Conservation (phyloP, 2,329 filamentous ascomycete species). For the Chaetomiaceae sp. region DNA sequence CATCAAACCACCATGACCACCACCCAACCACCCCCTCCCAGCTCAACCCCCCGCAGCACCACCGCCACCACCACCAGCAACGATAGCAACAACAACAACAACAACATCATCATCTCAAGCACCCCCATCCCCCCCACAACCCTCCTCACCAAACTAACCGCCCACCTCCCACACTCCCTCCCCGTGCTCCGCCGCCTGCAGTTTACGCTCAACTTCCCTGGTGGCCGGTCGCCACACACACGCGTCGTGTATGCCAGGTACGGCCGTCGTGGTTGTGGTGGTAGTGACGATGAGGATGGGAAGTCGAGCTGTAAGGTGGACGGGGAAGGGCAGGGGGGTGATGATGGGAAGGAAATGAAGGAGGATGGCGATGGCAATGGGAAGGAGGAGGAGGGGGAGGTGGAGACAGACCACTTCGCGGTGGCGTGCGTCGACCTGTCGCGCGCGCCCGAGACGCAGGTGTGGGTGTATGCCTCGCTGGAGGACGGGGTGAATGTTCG, state of each 20-base stretch:
- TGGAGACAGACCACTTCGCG: slow-evolving; percentile 37
- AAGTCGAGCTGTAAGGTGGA: no score
- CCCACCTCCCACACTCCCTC: slow-evolving; percentile 53
- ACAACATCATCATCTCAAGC: slow-evolving; percentile 14
- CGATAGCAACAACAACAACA: no score
- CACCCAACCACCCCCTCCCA: no score
- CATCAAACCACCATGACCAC: no score
- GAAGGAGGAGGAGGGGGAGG: slow-evolving; percentile 1
- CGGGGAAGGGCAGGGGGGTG: no score
- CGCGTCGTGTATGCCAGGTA: slow-evolving; percentile 39
- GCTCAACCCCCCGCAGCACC: no score
- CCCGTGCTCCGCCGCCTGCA: slow-evolving; percentile 60
- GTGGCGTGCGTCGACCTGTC: slow-evolving; percentile 59
- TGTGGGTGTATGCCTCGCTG: slow-evolving; percentile 56
- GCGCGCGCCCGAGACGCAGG: slow-evolving; percentile 57
- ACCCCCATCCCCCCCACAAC: slow-evolving; percentile 20
- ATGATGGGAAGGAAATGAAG: background rate
- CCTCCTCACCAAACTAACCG: slow-evolving; percentile 45
- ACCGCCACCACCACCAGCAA: no score
- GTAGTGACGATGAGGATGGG: background rate
- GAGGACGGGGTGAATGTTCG: slow-evolving; percentile 36
- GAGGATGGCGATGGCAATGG: background rate
- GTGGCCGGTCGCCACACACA: slow-evolving; percentile 39
- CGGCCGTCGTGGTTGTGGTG: background rate
- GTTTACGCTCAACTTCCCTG: slow-evolving; percentile 41